Percentiles rank a stretch among this genome's conserved stretches.
Evolutionary conservation across 495 filamentous ascomycete species (phyloP).

Genomic region (Xylaria bambusicola): DNA sequence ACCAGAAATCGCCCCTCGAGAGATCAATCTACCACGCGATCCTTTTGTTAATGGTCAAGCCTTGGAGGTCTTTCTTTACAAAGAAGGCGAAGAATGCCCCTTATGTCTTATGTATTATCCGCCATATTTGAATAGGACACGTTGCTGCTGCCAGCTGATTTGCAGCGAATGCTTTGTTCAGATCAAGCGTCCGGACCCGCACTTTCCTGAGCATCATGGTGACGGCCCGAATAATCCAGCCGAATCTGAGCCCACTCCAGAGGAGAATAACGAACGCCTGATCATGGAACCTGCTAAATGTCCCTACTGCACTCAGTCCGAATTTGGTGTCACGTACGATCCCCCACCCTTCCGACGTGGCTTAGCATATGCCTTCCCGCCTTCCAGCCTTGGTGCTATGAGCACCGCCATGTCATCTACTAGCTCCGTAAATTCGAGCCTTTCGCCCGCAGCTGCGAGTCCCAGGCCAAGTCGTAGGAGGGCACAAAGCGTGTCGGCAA

Average conservation of each 20-base stretch:
- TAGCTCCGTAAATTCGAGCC: slow-evolving; percentile 52
- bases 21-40: slow-evolving; percentile 78
- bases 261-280: slow-evolving; percentile 63
- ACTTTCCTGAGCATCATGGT: slow-evolving; percentile 82
- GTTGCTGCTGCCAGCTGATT: slow-evolving; percentile 95
- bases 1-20: slow-evolving; percentile 67
- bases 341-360: slow-evolving; percentile 87
- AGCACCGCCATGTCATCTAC: slow-evolving; percentile 71
- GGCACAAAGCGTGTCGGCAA: slow-evolving; percentile 80
- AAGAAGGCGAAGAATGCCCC: slow-evolving; percentile 85
- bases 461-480: slow-evolving; percentile 55
- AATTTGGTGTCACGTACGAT: slow-evolving; percentile 93
- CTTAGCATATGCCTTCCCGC: slow-evolving; percentile 63
- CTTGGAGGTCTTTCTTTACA: slow-evolving; percentile 90
- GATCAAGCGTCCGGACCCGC: slow-evolving; percentile 95
- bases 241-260: slow-evolving; percentile 40
- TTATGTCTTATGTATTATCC: slow-evolving; percentile 97
- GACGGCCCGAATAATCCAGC: slow-evolving; percentile 56
- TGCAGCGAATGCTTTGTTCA: slow-evolving; percentile 99
- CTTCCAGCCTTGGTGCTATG: slow-evolving; percentile 38
- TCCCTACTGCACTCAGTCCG: slow-evolving; percentile 91
- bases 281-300: slow-evolving; percentile 92
- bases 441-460: slow-evolving; percentile 41
- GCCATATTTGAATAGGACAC: slow-evolving; percentile 90
- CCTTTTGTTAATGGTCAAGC: slow-evolving; percentile 89